These are phyloP conservation scores for Lactarius sanguifluus DNA, from an alignment of 768 basidiomycete species.

Conservation along the genomic window DNA sequence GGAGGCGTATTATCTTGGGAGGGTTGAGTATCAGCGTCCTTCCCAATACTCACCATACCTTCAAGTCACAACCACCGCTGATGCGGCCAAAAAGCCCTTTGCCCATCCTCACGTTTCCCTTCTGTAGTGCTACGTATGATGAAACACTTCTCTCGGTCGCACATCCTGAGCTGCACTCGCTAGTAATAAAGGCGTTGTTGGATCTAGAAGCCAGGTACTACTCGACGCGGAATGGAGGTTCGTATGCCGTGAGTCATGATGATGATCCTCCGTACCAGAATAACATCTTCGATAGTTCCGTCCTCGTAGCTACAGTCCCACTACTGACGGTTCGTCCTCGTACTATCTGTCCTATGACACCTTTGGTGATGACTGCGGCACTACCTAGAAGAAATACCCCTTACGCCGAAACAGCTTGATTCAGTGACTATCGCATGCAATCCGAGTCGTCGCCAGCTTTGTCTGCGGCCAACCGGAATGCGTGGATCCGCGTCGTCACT, in stretches of 20 bases:
- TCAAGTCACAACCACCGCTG: not conserved
- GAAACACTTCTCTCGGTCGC: not conserved
- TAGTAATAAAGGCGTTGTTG: not conserved
- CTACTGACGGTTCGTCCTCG: not conserved
- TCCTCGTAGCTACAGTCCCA: not conserved
- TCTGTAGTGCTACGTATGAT: not conserved
- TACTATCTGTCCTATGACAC: not conserved
- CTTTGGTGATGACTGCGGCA: not conserved
- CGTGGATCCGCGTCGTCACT: too few relatives aligned
- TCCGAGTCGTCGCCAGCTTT: not conserved
- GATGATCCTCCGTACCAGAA: not conserved
- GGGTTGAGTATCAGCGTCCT: not conserved
- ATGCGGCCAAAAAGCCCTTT: not conserved
- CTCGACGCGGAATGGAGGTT: not conserved
- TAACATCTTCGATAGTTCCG: not conserved
- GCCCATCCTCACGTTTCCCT: not conserved
- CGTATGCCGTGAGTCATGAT: not conserved
- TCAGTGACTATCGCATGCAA: not conserved
- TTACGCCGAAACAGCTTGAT: too few relatives aligned
- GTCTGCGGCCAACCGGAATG: too few relatives aligned
- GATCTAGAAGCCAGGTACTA: not conserved
- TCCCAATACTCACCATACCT: not conserved
- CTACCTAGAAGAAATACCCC: not conserved
- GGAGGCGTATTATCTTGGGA: not conserved
- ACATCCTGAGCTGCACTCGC: not conserved